A percentile compares a stretch with the other conserved stretches of the same genome.
These are phyloP conservation scores for Citrullus amarus DNA, from an alignment of 306 rosid species.

Conservation along the genomic window DNA sequence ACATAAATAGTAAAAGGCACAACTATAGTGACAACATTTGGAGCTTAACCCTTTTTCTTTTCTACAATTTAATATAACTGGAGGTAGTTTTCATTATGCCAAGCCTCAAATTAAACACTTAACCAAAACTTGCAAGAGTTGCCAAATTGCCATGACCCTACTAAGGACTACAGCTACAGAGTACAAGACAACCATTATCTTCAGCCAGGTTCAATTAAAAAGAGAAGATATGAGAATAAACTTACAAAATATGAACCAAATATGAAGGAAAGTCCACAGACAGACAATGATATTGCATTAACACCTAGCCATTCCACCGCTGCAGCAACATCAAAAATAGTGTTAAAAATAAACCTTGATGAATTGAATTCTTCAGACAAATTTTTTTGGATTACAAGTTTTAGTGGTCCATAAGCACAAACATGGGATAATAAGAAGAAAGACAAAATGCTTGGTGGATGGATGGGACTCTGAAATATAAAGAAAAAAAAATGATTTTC, in stretches of 20 bases:
- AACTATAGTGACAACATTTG: not conserved
- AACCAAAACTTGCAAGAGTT: not conserved
- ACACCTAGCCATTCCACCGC: conserved; percentile 62
- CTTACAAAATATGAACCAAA: conserved; percentile 74
- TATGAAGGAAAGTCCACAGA: conserved; percentile 36
- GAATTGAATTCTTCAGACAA: not conserved
- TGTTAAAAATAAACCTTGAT: not conserved
- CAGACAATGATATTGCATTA: conserved; percentile 26
- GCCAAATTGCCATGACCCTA: not conserved
- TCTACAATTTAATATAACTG: not conserved
- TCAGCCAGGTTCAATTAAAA: not conserved
- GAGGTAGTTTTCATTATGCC: not conserved
- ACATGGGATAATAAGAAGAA: not conserved
- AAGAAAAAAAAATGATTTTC: not conserved
- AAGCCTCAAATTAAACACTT: not conserved
- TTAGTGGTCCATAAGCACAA: not conserved
- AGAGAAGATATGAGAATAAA: conserved; percentile 3
- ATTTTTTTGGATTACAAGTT: not conserved
- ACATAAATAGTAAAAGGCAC: not conserved
- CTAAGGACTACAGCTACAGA: not conserved
- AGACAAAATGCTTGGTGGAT: not conserved
- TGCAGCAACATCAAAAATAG: conserved; percentile 21
- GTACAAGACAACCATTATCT: not conserved
- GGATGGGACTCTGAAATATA: not conserved
- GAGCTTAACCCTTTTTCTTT: not conserved